A percentile compares a stretch with the other conserved stretches of the same genome.
phyloP scores from a whole-genome alignment of 176 grass and related monocot species.

The Olyra latifolia region DNA sequence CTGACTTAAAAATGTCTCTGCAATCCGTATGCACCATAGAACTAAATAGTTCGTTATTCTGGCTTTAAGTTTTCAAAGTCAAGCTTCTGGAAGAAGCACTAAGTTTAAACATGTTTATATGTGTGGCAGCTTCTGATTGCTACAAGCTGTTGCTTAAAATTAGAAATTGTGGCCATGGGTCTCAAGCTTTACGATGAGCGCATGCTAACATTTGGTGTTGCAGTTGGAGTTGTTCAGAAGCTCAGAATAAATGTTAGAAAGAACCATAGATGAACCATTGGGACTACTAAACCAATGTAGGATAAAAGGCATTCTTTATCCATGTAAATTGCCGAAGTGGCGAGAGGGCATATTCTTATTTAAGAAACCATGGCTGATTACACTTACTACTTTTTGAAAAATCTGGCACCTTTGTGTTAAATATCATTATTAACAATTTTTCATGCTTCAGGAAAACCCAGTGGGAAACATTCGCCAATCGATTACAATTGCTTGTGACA shows the following conservation, averaged over 20 bases:
- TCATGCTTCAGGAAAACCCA: slow-evolving; percentile 68
- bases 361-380: not conserved
- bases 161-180: slow-evolving; percentile 19
- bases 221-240: slow-evolving; percentile 13
- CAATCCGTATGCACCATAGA: not conserved
- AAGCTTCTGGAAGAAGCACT: slow-evolving; percentile 14
- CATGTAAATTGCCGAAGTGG: slow-evolving; percentile 23
- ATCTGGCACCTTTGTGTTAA: not conserved
- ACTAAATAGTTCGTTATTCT: slow-evolving; percentile 5
- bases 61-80: slow-evolving; percentile 25
- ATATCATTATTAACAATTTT: slow-evolving; percentile 19
- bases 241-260: slow-evolving; percentile 12
- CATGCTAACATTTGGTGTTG: slow-evolving; percentile 12
- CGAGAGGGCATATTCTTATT: not conserved
- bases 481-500: slow-evolving; percentile 60
- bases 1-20: slow-evolving; percentile 13
- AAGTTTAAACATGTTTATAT: not conserved
- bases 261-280: not conserved
- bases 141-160: not conserved
- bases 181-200: not conserved
- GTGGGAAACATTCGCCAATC: slow-evolving; percentile 59
- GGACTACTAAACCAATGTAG: not conserved
- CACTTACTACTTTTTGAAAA: slow-evolving; percentile 1
- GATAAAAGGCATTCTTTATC: slow-evolving; percentile 8
- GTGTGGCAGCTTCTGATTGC: not conserved